Evolutionary conservation across 805 yeast species (phyloP).

Genomic region (Suhomyces faveliae): DNA sequence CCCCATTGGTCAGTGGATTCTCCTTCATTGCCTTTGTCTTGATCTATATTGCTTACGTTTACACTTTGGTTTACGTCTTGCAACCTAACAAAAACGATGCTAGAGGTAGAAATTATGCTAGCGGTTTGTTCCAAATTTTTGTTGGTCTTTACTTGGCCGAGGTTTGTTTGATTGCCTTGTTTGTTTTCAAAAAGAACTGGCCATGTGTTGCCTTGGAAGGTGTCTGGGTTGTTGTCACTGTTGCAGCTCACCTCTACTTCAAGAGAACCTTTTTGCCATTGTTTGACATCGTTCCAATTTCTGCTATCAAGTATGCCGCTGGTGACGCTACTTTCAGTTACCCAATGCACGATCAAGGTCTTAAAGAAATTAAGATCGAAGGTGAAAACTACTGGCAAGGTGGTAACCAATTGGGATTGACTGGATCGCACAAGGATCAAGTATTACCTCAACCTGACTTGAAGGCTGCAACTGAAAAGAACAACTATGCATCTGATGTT

Average conservation of each 20-base stretch:
- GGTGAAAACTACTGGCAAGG: conserved; percentile 51
- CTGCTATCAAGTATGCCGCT: conserved; percentile 52
- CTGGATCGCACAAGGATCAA: conserved; percentile 18
- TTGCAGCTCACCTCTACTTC: conserved; percentile 55
- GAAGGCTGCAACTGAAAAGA: background rate
- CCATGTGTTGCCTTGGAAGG: conserved; percentile 71
- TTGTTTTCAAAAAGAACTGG: conserved; percentile 78
- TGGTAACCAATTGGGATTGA: conserved; percentile 40
- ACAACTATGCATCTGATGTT: background rate
- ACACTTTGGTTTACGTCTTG: conserved; percentile 62
- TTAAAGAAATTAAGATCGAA: conserved; percentile 50
- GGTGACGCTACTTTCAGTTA: conserved; percentile 47
- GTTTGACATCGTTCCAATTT: conserved; percentile 67
- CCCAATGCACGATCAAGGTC: conserved; percentile 66
- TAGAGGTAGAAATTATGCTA: conserved; percentile 72
- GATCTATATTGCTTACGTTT: conserved; percentile 60
- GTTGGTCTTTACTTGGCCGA: conserved; percentile 72
- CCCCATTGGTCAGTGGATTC: conserved; percentile 71
- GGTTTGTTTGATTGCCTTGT: conserved; percentile 65
- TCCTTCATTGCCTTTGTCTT: conserved; percentile 57
- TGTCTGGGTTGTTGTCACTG: conserved; percentile 57
- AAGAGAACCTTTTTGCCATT: conserved; percentile 61
- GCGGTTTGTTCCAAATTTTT: conserved; percentile 69
- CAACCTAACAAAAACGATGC: conserved; percentile 56
- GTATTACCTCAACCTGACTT: conserved; percentile 13